Base-by-base conservation (phyloP, 2,329 filamentous ascomycete species). In the Microascus cirrosus region DNA sequence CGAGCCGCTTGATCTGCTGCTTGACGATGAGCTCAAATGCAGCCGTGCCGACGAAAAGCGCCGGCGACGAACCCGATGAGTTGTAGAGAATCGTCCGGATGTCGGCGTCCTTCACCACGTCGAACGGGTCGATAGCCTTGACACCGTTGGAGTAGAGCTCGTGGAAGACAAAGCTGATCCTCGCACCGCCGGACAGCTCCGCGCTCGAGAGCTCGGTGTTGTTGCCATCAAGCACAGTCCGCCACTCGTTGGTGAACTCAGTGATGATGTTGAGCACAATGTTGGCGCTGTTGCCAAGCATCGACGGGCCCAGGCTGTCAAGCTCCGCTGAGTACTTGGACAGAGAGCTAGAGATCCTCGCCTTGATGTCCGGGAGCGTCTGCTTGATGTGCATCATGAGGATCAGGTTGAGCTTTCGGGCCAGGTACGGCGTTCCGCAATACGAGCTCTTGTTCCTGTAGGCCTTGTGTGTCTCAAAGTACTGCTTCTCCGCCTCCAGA, bases 361-460 rank as follows among this genome's bases (percentile, higher is more conserved):
- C 90, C 77, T 99, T 99, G 79, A 99, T 99, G 69, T 99, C 94
- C 48, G 94, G 94, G 15, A 99, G 82, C 1, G 94, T 99, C 77
- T 99, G 93, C 76, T 99, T 99, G 79, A 99, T 99, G 78, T 99
- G 94, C 94, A 99, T 99, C 93, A 99, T 97, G 65, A 99, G 82
- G 69, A 99, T 97, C 67, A 99, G 80, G 74, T 99, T 99, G 60
- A 99, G 83, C 76, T 99, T 99, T 65, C 93, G 86, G 3, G 94
- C 94, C 60, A 99, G 79, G 69, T 99, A 99, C 3, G 94, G 94
- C 2, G 94, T 99, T 71, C 94, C 94, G 73, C 94, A 99, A 80
- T 99, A 99, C 6, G 92, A 89, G 69, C 90, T 92, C 84, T 99
- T 99, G 76, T 97, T 99, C 61, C 92, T 84, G 74, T 99, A 99